Percentiles rank a stretch among this genome's conserved stretches.
phyloP scores from a whole-genome alignment of 129 eudicot species.

The Mikania micrantha region DNA sequence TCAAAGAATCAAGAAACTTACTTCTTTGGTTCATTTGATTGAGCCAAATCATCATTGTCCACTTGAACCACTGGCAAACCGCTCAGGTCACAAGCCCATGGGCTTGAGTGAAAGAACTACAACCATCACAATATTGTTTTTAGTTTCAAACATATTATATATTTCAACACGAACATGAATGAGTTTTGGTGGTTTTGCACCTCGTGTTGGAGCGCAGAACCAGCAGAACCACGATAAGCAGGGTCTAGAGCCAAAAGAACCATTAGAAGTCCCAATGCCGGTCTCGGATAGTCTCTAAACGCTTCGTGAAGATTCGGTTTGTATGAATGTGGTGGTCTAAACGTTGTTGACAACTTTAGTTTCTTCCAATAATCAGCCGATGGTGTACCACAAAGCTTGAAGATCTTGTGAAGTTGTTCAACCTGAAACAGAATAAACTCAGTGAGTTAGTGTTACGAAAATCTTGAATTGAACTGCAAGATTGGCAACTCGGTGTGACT shows the following conservation, averaged over 20 bases:
- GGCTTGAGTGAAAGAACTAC: constrained; percentile 69
- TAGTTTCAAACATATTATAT: neutral
- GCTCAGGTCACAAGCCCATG: constrained; percentile 63
- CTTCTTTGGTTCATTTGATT: constrained; percentile 36
- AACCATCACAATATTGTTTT: constrained; percentile 1
- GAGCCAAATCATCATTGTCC: constrained; percentile 40
- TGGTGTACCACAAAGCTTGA: constrained; percentile 79
- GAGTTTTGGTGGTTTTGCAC: constrained; percentile 21
- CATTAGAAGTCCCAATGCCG: constrained; percentile 50
- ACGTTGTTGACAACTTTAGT: constrained; percentile 48
- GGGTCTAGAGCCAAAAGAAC: constrained; percentile 66
- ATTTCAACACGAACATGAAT: neutral
- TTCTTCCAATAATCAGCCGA: constrained; percentile 59
- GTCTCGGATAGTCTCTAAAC: constrained; percentile 47
- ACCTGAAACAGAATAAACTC: constrained; percentile 31
- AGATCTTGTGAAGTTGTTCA: constrained; percentile 68
- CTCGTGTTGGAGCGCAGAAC: constrained; percentile 59
- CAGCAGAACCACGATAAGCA: constrained; percentile 47
- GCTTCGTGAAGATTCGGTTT: constrained; percentile 46
- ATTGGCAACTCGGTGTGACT: too few species aligned
- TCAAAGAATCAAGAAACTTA: constrained; percentile 20
- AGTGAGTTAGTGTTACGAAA: neutral
- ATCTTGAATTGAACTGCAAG: too few species aligned
- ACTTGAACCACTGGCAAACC: constrained; percentile 51
- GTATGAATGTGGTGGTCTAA: constrained; percentile 65